A percentile compares a stretch with the other conserved stretches of the same genome.
phyloP scores from a whole-genome alignment of 139 green algal genomes.

The Micromonas commoda region DNA sequence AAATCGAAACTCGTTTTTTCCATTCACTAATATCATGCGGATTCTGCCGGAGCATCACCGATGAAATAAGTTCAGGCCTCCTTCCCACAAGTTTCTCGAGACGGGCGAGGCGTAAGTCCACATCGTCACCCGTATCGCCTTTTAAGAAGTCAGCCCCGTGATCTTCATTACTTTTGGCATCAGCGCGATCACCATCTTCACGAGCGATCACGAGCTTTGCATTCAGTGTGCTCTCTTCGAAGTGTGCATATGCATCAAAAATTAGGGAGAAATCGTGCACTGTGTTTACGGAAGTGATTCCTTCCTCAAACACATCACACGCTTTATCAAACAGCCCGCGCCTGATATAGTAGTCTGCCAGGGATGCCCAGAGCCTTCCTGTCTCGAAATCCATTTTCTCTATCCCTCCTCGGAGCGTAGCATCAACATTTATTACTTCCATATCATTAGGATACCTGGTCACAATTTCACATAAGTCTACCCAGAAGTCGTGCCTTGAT shows the following conservation, averaged over 20 bases:
- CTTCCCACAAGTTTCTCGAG: slow-evolving; percentile 78
- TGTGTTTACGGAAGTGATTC: slow-evolving; percentile 70
- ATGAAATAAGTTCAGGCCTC: slow-evolving; percentile 47
- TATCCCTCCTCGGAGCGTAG: slow-evolving; percentile 70
- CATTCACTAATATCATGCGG: slow-evolving; percentile 95
- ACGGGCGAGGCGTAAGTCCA: slow-evolving; percentile 50
- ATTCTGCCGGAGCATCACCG: slow-evolving; percentile 94
- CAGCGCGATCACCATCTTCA: slow-evolving; percentile 29
- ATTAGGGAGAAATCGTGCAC: slow-evolving; percentile 91
- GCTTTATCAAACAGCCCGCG: slow-evolving; percentile 87
- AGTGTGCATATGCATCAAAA: slow-evolving; percentile 76
- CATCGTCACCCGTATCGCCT: slow-evolving; percentile 57
- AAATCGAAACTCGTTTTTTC: slow-evolving; percentile 91
- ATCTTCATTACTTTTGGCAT: slow-evolving; percentile 29
- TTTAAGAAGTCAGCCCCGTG: slow-evolving; percentile 53
- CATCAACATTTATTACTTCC: slow-evolving; percentile 56
- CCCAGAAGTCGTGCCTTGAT: slow-evolving; percentile 91
- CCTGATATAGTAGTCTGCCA: slow-evolving; percentile 98
- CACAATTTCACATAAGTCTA: slow-evolving; percentile 96
- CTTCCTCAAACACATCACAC: slow-evolving; percentile 96
- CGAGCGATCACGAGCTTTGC: slow-evolving; percentile 36
- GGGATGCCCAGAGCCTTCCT: slow-evolving; percentile 84
- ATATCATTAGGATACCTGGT: slow-evolving; percentile 75
- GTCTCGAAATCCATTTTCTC: slow-evolving; percentile 87
- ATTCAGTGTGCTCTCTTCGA: slow-evolving; percentile 43